phyloP scores from a whole-genome alignment of 129 eudicot genomes.

The Ambrosia artemisiifolia region DNA sequence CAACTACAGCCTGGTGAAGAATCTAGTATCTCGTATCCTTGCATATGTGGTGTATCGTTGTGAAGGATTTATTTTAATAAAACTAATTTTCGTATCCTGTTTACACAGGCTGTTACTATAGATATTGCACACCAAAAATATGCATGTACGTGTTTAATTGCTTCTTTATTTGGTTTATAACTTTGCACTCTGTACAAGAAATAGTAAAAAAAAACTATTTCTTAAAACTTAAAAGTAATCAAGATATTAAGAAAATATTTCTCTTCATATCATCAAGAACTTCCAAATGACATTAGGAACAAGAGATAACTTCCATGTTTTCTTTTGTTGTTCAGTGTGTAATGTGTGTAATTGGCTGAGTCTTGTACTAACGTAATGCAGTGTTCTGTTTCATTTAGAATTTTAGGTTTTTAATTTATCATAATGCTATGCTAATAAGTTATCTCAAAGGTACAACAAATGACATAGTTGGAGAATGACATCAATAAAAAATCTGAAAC shows the following conservation, averaged over 20 bases:
- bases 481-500: no score
- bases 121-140: background rate
- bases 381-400: no score
- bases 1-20: conserved; percentile 71
- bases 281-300: background rate
- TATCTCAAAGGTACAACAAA: no score
- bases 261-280: background rate
- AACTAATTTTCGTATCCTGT: background rate
- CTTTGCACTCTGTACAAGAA: background rate
- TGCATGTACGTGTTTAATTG: background rate
- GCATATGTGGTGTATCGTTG: background rate
- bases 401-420: no score
- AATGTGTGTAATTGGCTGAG: no score
- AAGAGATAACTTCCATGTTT: background rate
- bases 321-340: no score
- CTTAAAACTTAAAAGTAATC: background rate
- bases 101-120: background rate
- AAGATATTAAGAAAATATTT: background rate
- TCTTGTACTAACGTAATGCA: no score
- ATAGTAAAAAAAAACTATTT: background rate
- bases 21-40: conserved; percentile 96
- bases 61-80: background rate
- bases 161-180: no score
- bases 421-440: no score
- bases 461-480: no score